Conservation (phyloP, 1,139 yeast genomes). For the Williopsis jadinii region DNA sequence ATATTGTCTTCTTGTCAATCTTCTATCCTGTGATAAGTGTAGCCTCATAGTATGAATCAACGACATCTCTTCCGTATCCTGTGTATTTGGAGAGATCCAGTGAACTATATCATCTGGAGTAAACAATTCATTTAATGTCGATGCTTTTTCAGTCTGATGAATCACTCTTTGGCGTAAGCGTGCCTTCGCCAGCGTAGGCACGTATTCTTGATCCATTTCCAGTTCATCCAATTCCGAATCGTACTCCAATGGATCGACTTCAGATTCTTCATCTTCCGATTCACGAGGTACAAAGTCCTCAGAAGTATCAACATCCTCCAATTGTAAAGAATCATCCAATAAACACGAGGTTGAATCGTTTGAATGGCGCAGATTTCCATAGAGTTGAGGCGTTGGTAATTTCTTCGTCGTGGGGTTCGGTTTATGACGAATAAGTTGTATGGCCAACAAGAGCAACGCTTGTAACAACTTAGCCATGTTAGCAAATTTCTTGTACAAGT, state of each 20-base stretch:
- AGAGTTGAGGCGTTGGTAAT: no score
- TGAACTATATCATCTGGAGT: slow-evolving; percentile 12
- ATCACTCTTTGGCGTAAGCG: slow-evolving; percentile 5
- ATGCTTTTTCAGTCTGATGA: background rate
- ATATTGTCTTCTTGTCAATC: slow-evolving; percentile 29
- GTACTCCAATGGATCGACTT: slow-evolving; percentile 21
- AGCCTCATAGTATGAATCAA: no score
- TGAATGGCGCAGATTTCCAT: no score
- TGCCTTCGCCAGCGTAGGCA: slow-evolving; percentile 10
- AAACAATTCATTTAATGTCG: slow-evolving; percentile 19
- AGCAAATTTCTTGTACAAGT: slow-evolving; percentile 8
- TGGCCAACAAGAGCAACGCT: slow-evolving; percentile 10
- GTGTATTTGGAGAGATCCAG: slow-evolving; percentile 11
- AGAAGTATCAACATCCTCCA: slow-evolving; percentile 11
- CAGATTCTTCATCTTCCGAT: slow-evolving; percentile 15
- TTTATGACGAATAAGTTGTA: slow-evolving; percentile 1
- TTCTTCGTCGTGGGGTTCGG: background rate
- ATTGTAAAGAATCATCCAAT: background rate
- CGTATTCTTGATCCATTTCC: slow-evolving; percentile 7
- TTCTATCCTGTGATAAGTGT: slow-evolving; percentile 7
- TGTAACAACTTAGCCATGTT: slow-evolving; percentile 10
- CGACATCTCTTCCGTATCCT: no score
- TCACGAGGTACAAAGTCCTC: slow-evolving; percentile 10
- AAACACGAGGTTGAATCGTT: background rate
- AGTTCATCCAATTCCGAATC: slow-evolving; percentile 21